Evolutionary conservation across 345 rosid genomes (phyloP), one percentile per base, ranked within the genome.

Genomic region (Eucalyptus globulus): DNA sequence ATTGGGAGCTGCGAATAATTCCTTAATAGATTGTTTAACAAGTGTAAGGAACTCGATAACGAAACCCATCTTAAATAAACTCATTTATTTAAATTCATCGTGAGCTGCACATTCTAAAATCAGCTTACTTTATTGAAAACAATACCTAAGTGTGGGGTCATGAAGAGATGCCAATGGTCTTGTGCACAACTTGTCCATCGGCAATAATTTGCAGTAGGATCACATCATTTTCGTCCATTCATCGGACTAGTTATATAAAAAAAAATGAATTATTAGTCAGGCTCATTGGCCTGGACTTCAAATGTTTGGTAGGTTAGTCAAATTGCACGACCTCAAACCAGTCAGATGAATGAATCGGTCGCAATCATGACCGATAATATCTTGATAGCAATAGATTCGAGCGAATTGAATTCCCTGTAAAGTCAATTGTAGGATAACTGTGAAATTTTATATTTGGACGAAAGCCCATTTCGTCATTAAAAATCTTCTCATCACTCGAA

Each of bases 381-480:
- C 45, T 6, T 3, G 26, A 34, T 21, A 21, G 45, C 3, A 1
- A 72, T 5, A 17, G 3, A 11, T 72, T 34, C 4, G 26, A 72
- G 8, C 8, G 2, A 11, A 37, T 6, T 6, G 4, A 24, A 34
- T 72, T 34, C 4, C 14, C 4, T 34, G 4, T 17, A 69, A 34
- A 9, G 80, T 34, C 13, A 5, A 34, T 69, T 6, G 14, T 1
- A 19, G 7, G 19, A 72, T 16, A 3, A 17, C 13, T 0, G 7
- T 34, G 27, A 37, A 72, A 72, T 72, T 21, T 34, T 17, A 34
- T 17, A 29, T 56, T 24, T 56, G 9, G 29, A 56, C 0, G 76
- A 12, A 65, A n/a, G 7, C 19, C 21, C 37, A 14, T 65, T 65
- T 65, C 19, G 10, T 8, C 76, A n/a, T 2, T 7, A 65, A 65